phyloP scores from a whole-genome alignment of 2,329 filamentous ascomycete genomes.

The Fusarium sp. region DNA sequence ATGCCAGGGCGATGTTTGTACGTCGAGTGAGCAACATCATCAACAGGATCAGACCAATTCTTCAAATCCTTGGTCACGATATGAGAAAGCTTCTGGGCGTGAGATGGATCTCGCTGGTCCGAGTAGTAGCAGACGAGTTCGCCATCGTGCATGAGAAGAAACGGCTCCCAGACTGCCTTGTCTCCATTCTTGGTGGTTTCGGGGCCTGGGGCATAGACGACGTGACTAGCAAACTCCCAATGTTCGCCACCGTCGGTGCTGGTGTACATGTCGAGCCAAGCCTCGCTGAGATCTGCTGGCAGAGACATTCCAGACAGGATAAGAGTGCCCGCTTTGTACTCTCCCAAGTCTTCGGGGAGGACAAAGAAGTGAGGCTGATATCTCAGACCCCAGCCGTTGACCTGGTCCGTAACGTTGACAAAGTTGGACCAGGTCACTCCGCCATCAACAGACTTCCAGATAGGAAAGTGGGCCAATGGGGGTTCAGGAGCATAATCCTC shows the following conservation, averaged over 20 bases:
- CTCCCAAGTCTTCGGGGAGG: background rate
- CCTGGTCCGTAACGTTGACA: background rate
- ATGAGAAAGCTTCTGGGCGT: background rate
- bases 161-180: background rate
- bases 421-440: background rate
- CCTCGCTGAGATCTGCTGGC: background rate
- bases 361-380: background rate
- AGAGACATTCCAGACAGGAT: background rate
- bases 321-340: background rate
- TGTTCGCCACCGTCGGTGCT: background rate
- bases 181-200: background rate
- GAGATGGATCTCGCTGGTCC: background rate
- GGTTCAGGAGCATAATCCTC: background rate
- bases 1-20: background rate
- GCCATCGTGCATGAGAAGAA: background rate
- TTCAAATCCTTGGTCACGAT: background rate
- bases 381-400: background rate
- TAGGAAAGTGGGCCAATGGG: background rate
- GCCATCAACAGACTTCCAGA: background rate
- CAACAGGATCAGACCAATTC: background rate
- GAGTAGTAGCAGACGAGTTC: constrained; percentile 2
- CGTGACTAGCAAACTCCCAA: background rate
- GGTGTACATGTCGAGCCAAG: background rate
- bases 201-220: background rate
- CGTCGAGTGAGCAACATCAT: background rate